A percentile compares a stretch with the other conserved stretches of the same genome.
Evolutionary conservation across 306 rosid genomes (phyloP).

Genomic region (Quillaja saponaria): DNA sequence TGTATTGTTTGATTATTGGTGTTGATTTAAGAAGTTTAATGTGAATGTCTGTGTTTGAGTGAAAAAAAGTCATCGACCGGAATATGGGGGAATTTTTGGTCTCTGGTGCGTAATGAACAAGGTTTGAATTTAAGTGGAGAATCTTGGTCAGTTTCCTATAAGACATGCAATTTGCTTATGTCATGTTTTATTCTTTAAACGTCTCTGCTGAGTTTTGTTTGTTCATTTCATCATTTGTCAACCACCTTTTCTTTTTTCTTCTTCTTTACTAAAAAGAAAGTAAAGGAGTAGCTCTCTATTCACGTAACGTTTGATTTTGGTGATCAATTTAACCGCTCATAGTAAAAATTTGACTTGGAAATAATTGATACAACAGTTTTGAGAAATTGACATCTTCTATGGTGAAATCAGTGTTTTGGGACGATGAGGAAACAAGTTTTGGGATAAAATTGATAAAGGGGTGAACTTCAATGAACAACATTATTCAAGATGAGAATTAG

Average conservation of each 20-base stretch:
- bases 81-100: conserved; percentile 23
- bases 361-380: neutral
- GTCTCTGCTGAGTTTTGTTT: neutral
- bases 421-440: too few species aligned
- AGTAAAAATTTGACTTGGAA: neutral
- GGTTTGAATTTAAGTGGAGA: conserved; percentile 26
- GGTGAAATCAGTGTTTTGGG: too few species aligned
- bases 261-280: neutral
- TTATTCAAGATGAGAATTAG: too few species aligned
- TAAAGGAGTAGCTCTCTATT: too few species aligned
- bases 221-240: neutral
- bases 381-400: too few species aligned
- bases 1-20: conserved; percentile 1
- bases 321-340: neutral
- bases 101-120: conserved; percentile 9
- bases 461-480: too few species aligned
- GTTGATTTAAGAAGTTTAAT: neutral
- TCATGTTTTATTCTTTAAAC: conserved; percentile 27
- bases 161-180: conserved; percentile 42
- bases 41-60: conserved; percentile 9
- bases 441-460: too few species aligned
- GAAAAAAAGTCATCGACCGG: conserved; percentile 13
- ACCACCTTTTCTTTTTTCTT: neutral
- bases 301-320: neutral
- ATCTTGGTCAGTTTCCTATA: conserved; percentile 40